Base-by-base conservation (phyloP, 805 yeast species). In the Saturnispora sanitii region DNA sequence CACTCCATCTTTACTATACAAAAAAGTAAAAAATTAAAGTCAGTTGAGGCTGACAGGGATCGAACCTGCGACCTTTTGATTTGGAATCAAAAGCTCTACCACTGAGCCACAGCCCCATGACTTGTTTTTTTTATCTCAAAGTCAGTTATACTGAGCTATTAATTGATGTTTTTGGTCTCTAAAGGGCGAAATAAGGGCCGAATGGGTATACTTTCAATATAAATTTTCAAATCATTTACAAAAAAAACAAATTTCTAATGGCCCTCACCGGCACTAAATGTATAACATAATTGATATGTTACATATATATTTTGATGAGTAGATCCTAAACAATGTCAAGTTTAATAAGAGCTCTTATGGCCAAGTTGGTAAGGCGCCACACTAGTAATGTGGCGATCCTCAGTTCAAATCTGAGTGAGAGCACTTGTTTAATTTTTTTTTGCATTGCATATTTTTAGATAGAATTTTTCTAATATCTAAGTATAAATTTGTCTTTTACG, bases 1-100 rank as follows among this genome's bases (percentile, higher is more conserved):
- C 27, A 30, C 21, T 17, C 5, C 19, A 34, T 7, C 6, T 23
- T 23, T 7, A 23, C 6, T 23, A 7, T 11, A 23, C 6, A 29
- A 19, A 4, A 2, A n/a, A 15, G 5, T 9, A 17, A 32, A 31
- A 38, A 32, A 37, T 17, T 13, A n/a, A 29, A 15, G 30, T 28
- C 31, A 32, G 2, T 44, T 46, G 49, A 46, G 49, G 49, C 49
- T 47, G 44, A 46, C 49, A 46, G 49, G 49, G 44, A 46, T 46
- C 49, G 49, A 46, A 46, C 49, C 49, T 46, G 49, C 49, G 44
- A 46, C 49, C 49, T 37, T 46, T 46, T 45, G 49, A 47, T 45
- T 73, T 75, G 81, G 81, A 75, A 77, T 75, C 81, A 76, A 75
- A 75, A 73, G 80, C 81, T 75, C 81, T 75, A 75, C 81, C 81